Evolutionary conservation across 2,329 filamentous ascomycete genomes (phyloP).

Genomic region (Trichocomaceae sp.): DNA sequence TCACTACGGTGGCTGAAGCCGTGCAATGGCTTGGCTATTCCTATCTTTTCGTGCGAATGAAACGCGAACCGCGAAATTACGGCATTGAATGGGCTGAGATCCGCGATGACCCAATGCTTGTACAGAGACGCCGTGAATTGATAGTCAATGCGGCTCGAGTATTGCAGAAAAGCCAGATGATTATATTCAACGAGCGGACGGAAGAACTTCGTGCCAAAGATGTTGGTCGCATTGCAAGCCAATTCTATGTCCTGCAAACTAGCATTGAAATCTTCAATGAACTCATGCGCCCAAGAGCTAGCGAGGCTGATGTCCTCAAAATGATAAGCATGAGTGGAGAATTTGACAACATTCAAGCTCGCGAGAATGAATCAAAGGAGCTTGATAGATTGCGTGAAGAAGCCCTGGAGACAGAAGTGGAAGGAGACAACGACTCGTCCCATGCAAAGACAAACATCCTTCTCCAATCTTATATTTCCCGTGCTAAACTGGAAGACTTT

Average conservation of each 20-base stretch:
- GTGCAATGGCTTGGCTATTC: constrained; percentile 98
- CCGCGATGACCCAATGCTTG: constrained; percentile 77
- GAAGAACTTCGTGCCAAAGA: constrained; percentile 93
- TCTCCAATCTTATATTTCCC: constrained; percentile 87
- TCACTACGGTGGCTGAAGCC: constrained; percentile 87
- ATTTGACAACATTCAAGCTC: constrained; percentile 91
- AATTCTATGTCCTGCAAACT: constrained; percentile 90
- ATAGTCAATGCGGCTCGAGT: constrained; percentile 83
- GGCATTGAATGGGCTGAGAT: constrained; percentile 94
- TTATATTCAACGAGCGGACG: constrained; percentile 92
- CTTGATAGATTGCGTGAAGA: constrained; percentile 67
- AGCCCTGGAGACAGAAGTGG: constrained; percentile 69
- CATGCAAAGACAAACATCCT: constrained; percentile 95
- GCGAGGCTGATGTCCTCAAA: constrained; percentile 84
- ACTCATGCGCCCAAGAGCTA: constrained; percentile 79
- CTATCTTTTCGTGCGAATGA: constrained; percentile 95
- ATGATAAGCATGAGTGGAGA: constrained; percentile 98
- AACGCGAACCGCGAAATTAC: constrained; percentile 81
- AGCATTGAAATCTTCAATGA: constrained; percentile 95
- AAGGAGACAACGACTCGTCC: constrained; percentile 57
- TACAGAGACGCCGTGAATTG: constrained; percentile 75
- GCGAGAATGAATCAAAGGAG: constrained; percentile 86
- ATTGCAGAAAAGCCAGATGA: constrained; percentile 93
- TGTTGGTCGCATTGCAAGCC: constrained; percentile 90
- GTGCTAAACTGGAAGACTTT: constrained; percentile 83